phyloP scores from a whole-genome alignment of 345 rosid species.

The Arabidopsis suecica region DNA sequence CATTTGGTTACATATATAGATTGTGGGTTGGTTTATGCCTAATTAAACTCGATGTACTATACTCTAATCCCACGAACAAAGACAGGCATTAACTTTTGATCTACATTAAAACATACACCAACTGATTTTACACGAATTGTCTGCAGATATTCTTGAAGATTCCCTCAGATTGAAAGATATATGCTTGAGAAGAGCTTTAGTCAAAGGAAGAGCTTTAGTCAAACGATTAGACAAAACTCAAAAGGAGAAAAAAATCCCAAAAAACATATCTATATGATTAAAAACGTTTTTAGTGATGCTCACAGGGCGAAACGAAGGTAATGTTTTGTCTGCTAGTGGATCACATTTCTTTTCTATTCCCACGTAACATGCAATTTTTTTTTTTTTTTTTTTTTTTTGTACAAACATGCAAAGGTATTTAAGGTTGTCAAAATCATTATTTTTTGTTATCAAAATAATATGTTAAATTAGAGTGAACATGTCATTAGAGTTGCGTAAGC shows the following conservation, averaged over 20 bases:
- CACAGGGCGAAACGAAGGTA: constrained; percentile 1
- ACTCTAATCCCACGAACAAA: neutral
- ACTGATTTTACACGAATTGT: neutral
- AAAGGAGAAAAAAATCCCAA: neutral
- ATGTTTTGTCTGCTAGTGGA: constrained; percentile 16
- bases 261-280: neutral
- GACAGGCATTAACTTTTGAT: neutral
- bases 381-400: too few relatives aligned
- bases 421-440: constrained; percentile 28
- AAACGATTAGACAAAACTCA: neutral
- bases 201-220: constrained; percentile 20
- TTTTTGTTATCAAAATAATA: neutral
- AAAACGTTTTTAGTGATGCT: constrained; percentile 23
- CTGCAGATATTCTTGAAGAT: constrained; percentile 17
- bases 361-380: constrained; percentile 9
- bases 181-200: constrained; percentile 17
- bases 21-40: neutral
- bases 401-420: constrained; percentile 8
- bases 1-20: neutral
- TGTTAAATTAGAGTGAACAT: neutral
- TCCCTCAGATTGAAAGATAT: neutral
- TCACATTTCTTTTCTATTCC: constrained; percentile 7
- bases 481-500: constrained; percentile 22
- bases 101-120: neutral
- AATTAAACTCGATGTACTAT: neutral